Percentiles rank a stretch among this genome's conserved stretches.
phyloP scores from a whole-genome alignment of 768 basidiomycete genomes.

The Termitomyces sp. region DNA sequence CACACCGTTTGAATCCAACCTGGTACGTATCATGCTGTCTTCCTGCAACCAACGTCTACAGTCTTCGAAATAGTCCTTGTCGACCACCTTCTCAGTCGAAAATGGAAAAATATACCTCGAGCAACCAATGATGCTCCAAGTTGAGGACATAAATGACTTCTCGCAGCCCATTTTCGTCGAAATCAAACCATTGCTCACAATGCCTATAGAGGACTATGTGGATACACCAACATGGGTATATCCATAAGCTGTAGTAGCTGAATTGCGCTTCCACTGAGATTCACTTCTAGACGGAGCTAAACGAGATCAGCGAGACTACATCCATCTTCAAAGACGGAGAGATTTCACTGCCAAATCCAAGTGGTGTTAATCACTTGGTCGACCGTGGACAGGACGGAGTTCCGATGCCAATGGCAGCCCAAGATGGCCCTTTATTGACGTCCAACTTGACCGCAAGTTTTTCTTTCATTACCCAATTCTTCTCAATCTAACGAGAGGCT shows the following conservation, averaged over 20 bases:
- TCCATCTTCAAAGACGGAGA: too few species aligned
- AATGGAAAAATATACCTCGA: not conserved
- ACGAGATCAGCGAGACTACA: not conserved
- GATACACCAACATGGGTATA: not conserved
- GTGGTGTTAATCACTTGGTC: not conserved
- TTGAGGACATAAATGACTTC: not conserved
- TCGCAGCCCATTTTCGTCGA: not conserved
- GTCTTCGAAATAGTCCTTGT: not conserved
- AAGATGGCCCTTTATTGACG: not conserved
- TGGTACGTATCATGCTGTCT: not conserved
- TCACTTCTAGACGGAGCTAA: not conserved
- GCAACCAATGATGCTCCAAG: not conserved
- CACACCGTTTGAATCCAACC: not conserved
- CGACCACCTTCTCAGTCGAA: not conserved
- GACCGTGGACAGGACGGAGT: not conserved
- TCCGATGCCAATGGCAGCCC: not conserved
- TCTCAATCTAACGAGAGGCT: not conserved
- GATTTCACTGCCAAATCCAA: too few species aligned
- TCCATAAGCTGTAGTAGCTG: not conserved
- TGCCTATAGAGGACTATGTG: not conserved
- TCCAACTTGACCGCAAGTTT: not conserved
- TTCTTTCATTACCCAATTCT: not conserved
- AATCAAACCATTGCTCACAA: slow-evolving; percentile 2
- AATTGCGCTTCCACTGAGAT: not conserved
- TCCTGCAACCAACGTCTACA: not conserved